These are phyloP conservation scores for Cubamyces sp. DNA, from an alignment of 768 basidiomycete genomes.

Conservation along the genomic window DNA sequence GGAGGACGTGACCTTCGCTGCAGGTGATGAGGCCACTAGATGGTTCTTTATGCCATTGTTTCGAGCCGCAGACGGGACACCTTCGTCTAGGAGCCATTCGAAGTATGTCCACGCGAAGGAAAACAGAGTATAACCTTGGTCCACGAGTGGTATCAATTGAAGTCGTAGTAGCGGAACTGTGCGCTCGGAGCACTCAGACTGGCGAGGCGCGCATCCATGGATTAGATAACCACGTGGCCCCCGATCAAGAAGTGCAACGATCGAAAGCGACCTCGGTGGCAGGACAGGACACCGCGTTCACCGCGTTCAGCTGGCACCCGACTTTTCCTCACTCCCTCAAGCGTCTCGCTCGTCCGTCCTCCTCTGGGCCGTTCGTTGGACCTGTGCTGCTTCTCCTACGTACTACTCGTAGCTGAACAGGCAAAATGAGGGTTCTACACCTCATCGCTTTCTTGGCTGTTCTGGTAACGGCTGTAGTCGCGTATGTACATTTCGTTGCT, in stretches of 20 bases:
- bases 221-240: constrained; percentile 28
- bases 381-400: background rate
- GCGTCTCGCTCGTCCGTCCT: background rate
- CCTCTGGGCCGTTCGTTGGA: background rate
- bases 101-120: too few relatives aligned
- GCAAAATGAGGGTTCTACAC: constrained; percentile 54
- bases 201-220: background rate
- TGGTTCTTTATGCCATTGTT: constrained; percentile 86
- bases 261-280: constrained; percentile 11
- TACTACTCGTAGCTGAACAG: background rate
- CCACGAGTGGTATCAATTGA: background rate
- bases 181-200: background rate
- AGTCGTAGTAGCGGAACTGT: background rate
- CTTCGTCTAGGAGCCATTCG: constrained; percentile 63
- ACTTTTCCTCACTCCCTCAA: background rate
- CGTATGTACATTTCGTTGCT: constrained; percentile 50
- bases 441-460: constrained; percentile 53
- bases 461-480: constrained; percentile 55
- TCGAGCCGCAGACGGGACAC: constrained; percentile 82
- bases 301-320: constrained; percentile 6
- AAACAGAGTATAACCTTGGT: too few relatives aligned
- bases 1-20: constrained; percentile 89
- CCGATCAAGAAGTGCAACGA: constrained; percentile 17
- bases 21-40: constrained; percentile 82
- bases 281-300: background rate